Conservation (phyloP, 2,329 filamentous ascomycete species). For the Aschersonia sp. region DNA sequence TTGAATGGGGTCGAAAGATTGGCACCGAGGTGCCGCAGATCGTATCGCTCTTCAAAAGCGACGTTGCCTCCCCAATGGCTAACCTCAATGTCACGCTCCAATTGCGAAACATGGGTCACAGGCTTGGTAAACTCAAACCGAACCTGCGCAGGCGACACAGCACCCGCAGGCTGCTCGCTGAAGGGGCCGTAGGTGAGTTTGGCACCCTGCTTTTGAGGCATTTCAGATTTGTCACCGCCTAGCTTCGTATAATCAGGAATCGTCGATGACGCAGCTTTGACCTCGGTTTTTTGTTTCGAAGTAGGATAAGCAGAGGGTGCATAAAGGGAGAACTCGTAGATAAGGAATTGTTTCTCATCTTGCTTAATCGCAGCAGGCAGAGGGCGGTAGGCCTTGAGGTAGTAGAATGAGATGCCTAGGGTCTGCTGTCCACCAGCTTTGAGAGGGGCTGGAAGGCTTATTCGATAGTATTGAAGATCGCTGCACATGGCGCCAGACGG, state of each 20-base stretch:
- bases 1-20: constrained; percentile 60
- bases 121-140: constrained; percentile 95
- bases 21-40: constrained; percentile 74
- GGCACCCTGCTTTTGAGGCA: constrained; percentile 67
- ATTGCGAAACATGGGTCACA: constrained; percentile 58
- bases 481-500: constrained; percentile 22
- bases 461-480: constrained; percentile 68
- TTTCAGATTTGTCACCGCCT: constrained; percentile 42
- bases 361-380: constrained; percentile 76
- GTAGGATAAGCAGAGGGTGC: constrained; percentile 71
- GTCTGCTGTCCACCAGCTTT: constrained; percentile 67
- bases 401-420: constrained; percentile 71
- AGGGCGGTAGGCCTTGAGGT: constrained; percentile 64
- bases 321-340: constrained; percentile 77
- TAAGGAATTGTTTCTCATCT: constrained; percentile 72
- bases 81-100: constrained; percentile 88
- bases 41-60: constrained; percentile 88
- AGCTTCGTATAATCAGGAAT: constrained; percentile 78
- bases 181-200: constrained; percentile 88
- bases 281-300: constrained; percentile 88
- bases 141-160: constrained; percentile 55
- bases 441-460: constrained; percentile 64
- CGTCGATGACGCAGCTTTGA: constrained; percentile 69
- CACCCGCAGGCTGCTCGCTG: constrained; percentile 65
- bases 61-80: constrained; percentile 97